phyloP scores from a whole-genome alignment of 2,329 filamentous ascomycete species.

The Trichoderma guizhouense region DNA sequence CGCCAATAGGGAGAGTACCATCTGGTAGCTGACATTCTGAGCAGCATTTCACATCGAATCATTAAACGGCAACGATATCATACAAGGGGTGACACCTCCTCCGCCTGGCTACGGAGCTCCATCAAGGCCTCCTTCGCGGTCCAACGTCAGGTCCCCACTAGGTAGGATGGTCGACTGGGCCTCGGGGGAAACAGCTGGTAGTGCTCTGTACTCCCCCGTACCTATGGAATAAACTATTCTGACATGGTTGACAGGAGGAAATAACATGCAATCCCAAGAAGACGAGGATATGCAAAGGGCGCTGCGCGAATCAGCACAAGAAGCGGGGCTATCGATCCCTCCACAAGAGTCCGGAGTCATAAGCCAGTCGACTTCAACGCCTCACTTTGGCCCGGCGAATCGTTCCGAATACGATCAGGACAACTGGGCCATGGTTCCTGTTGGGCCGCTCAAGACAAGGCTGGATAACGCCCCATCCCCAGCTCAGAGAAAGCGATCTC shows the following conservation, averaged over 20 bases:
- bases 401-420: conserved; percentile 51
- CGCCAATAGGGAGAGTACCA: neutral
- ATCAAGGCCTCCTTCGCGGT: conserved; percentile 61
- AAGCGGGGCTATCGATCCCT: conserved; percentile 43
- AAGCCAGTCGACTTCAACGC: conserved; percentile 36
- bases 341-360: conserved; percentile 51
- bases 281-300: conserved; percentile 57
- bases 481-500: conserved; percentile 42
- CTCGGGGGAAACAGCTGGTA: conserved; percentile 42
- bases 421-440: conserved; percentile 58
- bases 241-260: conserved; percentile 34
- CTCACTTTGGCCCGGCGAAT: conserved; percentile 59
- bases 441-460: conserved; percentile 28
- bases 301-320: conserved; percentile 52
- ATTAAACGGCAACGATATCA: conserved; percentile 42
- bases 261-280: conserved; percentile 41
- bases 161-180: conserved; percentile 50
- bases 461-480: conserved; percentile 30
- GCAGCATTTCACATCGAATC: conserved; percentile 56
- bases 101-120: conserved; percentile 46
- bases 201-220: conserved; percentile 21
- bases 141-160: conserved; percentile 55
- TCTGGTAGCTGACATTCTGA: conserved; percentile 23
- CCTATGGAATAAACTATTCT: conserved; percentile 22
- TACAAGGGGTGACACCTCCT: conserved; percentile 43